A percentile compares a stretch with the other conserved stretches of the same genome.
Conservation (phyloP, 2,329 filamentous ascomycete genomes). For the Macrophomina pseudophaseolina region DNA sequence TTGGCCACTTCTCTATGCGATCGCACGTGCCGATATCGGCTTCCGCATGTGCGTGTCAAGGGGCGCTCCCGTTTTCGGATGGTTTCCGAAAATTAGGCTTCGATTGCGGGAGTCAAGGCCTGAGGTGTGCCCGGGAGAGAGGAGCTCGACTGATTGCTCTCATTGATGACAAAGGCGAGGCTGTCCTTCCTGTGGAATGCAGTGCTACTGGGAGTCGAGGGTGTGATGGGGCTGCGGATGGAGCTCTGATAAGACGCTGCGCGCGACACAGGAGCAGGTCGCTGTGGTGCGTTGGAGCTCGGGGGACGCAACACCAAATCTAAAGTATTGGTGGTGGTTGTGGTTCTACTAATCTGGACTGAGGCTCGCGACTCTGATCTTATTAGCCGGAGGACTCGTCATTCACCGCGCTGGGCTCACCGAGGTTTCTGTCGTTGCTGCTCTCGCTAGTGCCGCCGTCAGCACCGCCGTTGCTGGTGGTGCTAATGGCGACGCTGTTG, state of each 20-base stretch:
- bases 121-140: conserved; percentile 14
- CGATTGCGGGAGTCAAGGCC: conserved; percentile 23
- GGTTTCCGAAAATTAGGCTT: conserved; percentile 8
- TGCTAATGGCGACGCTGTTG: conserved; percentile 23
- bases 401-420: conserved; percentile 23
- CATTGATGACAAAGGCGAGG: conserved; percentile 26
- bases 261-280: conserved; percentile 16
- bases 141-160: conserved; percentile 17
- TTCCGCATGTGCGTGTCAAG: conserved; percentile 1
- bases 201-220: conserved; percentile 13
- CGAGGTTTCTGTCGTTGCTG: conserved; percentile 24
- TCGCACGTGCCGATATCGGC: conserved; percentile 14
- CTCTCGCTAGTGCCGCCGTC: conserved; percentile 12
- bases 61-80: conserved; percentile 11
- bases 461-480: neutral
- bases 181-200: conserved; percentile 24
- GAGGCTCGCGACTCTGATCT: conserved; percentile 25
- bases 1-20: conserved; percentile 5
- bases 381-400: conserved; percentile 26
- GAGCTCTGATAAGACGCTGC: conserved; percentile 13
- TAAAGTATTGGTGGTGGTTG: conserved; percentile 1
- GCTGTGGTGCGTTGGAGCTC: conserved; percentile 19
- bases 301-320: conserved; percentile 20
- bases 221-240: conserved; percentile 2
- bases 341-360: conserved; percentile 1